Evolutionary conservation across 2,329 filamentous ascomycete species (phyloP).

Genomic region (Alternaria alternata): DNA sequence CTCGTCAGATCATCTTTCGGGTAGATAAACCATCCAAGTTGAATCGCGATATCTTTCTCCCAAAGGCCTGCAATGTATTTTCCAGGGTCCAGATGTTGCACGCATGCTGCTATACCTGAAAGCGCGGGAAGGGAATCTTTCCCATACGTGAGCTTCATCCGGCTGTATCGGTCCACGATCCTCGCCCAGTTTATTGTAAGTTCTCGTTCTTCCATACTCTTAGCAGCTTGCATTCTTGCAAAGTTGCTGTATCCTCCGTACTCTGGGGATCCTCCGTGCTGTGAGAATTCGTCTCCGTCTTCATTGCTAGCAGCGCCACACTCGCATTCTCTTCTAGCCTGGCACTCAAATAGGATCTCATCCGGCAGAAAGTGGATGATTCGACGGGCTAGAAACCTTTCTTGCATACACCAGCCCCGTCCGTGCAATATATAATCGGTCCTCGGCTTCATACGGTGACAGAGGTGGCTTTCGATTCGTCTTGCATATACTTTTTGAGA

Average conservation of each 20-base stretch:
- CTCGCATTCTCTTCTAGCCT: background rate
- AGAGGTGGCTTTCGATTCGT: no score
- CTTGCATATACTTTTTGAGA: no score
- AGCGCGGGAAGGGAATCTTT: rapidly evolving
- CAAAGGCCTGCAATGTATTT: background rate
- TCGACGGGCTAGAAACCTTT: background rate
- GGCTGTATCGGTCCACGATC: background rate
- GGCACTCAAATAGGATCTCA: background rate
- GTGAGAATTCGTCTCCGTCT: no score
- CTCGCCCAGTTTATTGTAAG: background rate
- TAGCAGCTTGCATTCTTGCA: background rate
- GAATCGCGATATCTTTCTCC: rapidly evolving
- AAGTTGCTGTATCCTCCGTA: background rate
- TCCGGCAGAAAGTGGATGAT: background rate
- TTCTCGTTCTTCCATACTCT: background rate
- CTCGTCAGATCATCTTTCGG: rapidly evolving
- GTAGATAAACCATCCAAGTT: background rate
- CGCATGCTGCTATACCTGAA: background rate
- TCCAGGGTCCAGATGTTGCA: background rate
- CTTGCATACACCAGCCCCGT: no score
- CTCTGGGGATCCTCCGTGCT: no score
- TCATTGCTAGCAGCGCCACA: background rate
- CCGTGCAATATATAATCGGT: no score
- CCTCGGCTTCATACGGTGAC: no score
- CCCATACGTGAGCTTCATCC: background rate